Conservation (phyloP, 192 early-diverging fungal species). For the Umbelopsis vinacea region DNA sequence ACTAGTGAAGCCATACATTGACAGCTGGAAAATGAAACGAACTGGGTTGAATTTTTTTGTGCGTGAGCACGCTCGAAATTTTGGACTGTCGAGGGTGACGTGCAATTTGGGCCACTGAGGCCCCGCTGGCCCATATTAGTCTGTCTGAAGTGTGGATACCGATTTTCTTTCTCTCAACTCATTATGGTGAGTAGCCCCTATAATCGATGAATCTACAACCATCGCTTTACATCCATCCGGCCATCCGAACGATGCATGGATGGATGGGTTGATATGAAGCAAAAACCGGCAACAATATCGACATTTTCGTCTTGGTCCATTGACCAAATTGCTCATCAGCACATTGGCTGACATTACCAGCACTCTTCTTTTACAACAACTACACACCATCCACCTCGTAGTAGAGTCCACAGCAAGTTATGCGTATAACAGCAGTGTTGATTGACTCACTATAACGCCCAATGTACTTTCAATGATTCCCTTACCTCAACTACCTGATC, state of each 20-base stretch:
- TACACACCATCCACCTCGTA: neutral
- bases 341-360: neutral
- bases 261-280: neutral
- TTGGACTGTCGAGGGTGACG: neutral
- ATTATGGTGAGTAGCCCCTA: slow-evolving; percentile 12
- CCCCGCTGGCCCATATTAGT: neutral
- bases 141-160: neutral
- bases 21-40: too few relatives aligned
- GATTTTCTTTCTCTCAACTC: slow-evolving; percentile 22
- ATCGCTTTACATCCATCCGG: neutral
- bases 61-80: neutral
- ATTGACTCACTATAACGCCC: too few relatives aligned
- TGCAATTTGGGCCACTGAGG: neutral
- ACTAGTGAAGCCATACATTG: too few relatives aligned
- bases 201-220: neutral
- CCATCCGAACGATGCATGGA: neutral
- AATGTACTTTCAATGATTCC: neutral
- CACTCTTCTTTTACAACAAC: neutral
- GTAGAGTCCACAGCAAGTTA: too few relatives aligned
- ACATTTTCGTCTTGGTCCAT: neutral
- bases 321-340: neutral
- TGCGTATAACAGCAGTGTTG: too few relatives aligned
- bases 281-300: neutral
- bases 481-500: neutral
- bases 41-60: neutral